phyloP scores from a whole-genome alignment of 2,329 filamentous ascomycete species.

The Fusarium decemcellulare region DNA sequence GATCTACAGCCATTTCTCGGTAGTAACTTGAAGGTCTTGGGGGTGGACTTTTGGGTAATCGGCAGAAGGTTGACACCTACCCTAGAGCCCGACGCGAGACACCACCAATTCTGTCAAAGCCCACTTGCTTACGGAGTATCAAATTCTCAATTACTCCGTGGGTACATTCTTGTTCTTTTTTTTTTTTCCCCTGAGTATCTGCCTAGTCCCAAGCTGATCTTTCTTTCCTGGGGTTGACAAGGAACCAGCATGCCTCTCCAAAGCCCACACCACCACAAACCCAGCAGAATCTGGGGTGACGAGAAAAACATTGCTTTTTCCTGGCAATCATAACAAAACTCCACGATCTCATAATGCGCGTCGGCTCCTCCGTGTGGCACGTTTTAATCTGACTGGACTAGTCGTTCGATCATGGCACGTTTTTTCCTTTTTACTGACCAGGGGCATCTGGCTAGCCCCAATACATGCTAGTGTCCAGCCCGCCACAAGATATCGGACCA shows the following conservation, averaged over 20 bases:
- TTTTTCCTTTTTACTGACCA: neutral
- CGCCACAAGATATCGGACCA: constrained; percentile 22
- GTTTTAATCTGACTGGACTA: neutral
- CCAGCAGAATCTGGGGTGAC: neutral
- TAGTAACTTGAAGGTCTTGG: no score
- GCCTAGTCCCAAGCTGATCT: neutral
- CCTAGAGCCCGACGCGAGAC: neutral
- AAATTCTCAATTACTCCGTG: no score
- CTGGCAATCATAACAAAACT: neutral
- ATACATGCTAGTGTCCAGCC: constrained; percentile 7
- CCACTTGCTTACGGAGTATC: no score
- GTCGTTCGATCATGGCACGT: neutral
- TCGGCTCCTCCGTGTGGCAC: neutral
- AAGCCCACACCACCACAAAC: neutral
- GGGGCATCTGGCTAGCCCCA: constrained; percentile 1
- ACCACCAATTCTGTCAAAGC: no score
- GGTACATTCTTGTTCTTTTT: neutral
- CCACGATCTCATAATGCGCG: constrained; percentile 1
- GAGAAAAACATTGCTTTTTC: constrained; percentile 1
- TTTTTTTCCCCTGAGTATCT: constrained; percentile 2
- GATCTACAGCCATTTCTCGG: no score
- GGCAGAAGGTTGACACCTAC: neutral
- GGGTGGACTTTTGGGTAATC: no score
- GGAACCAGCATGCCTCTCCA: constrained; percentile 3
- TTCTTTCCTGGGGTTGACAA: constrained; percentile 8